These are phyloP conservation scores for Coemansia aciculifera DNA, from an alignment of 192 early-diverging fungal species.

Conservation along the genomic window DNA sequence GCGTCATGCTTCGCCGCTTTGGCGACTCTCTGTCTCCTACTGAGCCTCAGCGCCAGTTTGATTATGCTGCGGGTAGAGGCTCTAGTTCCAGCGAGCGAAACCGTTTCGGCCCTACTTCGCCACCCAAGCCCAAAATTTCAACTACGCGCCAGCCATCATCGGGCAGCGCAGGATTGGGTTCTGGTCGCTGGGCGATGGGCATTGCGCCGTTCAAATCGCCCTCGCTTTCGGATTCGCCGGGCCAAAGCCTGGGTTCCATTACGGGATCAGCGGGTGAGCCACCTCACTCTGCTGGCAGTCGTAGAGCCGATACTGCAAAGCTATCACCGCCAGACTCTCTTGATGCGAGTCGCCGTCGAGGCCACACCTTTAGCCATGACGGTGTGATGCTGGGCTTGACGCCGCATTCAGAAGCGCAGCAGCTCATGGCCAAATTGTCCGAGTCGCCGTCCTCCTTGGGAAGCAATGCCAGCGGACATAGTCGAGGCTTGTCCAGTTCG, in stretches of 20 bases:
- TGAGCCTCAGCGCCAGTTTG: slow-evolving; percentile 22
- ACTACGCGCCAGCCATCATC: slow-evolving; percentile 24
- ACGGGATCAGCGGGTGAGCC: background rate
- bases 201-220: slow-evolving; percentile 57
- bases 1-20: slow-evolving; percentile 41
- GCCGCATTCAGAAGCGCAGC: slow-evolving; percentile 5
- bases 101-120: slow-evolving; percentile 18
- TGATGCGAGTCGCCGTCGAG: slow-evolving; percentile 13
- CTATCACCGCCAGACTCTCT: background rate
- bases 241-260: slow-evolving; percentile 9
- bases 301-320: background rate
- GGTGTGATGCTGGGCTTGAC: background rate
- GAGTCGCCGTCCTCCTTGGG: slow-evolving; percentile 47
- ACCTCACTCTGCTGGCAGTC: slow-evolving; percentile 1
- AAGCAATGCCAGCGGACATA: slow-evolving; percentile 32
- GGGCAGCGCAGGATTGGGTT: slow-evolving; percentile 24
- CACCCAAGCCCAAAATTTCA: slow-evolving; percentile 18
- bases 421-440: slow-evolving; percentile 13
- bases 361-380: slow-evolving; percentile 16
- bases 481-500: slow-evolving; percentile 50
- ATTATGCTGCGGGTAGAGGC: background rate
- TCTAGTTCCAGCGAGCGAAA: slow-evolving; percentile 4
- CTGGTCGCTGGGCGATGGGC: slow-evolving; percentile 35
- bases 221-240: slow-evolving; percentile 44
- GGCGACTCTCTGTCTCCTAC: slow-evolving; percentile 44